phyloP scores from a whole-genome alignment of 2,329 filamentous ascomycete species.

The Aspergillus carbonarius region DNA sequence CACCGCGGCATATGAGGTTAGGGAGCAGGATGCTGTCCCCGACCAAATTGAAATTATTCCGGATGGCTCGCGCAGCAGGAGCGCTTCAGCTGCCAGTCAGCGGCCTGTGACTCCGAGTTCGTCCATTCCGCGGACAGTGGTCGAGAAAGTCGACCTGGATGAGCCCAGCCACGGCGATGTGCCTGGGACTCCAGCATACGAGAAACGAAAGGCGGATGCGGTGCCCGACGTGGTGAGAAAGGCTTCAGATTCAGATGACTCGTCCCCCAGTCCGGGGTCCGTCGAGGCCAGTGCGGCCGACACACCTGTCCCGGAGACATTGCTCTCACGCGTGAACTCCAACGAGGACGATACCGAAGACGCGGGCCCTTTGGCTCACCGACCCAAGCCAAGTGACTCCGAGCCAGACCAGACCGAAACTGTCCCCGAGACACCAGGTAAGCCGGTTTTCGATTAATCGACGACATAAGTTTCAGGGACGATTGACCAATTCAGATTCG shows the following conservation, averaged over 20 bases:
- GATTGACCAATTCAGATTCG: conserved; percentile 63
- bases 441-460: conserved; percentile 41
- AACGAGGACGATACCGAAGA: conserved; percentile 30
- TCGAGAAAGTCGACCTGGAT: conserved; percentile 61
- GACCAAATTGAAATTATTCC: conserved; percentile 62
- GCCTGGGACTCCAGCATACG: conserved; percentile 59
- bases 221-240: conserved; percentile 58
- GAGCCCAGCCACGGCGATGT: conserved; percentile 60
- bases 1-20: conserved; percentile 59
- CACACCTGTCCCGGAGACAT: conserved; percentile 43
- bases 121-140: conserved; percentile 58
- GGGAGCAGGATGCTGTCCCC: conserved; percentile 60
- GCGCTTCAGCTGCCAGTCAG: conserved; percentile 42
- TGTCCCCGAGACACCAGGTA: conserved; percentile 56
- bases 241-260: conserved; percentile 35
- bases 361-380: conserved; percentile 38
- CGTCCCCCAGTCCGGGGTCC: conserved; percentile 7
- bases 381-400: conserved; percentile 43
- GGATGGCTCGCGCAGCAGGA: conserved; percentile 43
- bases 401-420: conserved; percentile 44
- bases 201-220: conserved; percentile 58
- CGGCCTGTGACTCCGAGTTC: conserved; percentile 52
- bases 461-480: conserved; percentile 46
- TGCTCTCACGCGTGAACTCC: conserved; percentile 46
- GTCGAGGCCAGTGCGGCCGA: conserved; percentile 6